Base-by-base conservation (phyloP, 2,329 filamentous ascomycete genomes). In the Pleurostoma richardsiae region DNA sequence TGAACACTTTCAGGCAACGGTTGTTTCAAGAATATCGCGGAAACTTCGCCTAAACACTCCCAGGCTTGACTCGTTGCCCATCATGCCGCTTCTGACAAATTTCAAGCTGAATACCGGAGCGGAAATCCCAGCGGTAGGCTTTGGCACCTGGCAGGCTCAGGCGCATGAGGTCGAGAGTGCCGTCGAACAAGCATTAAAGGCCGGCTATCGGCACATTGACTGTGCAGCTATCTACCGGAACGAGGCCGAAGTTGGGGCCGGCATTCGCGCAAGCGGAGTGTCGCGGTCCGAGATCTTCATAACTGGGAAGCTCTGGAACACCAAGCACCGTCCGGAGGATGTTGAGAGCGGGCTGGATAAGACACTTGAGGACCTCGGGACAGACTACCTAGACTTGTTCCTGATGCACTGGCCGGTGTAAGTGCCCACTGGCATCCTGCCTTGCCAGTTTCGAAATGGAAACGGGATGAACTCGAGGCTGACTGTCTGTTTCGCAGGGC, bases 151-250 rank as follows among this genome's bases (percentile, higher is more conserved):
- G 67, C 58, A 59, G 40, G 53, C 56, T 26, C 50, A 49, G 49
- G 67, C 60, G 42, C 61, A 70, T 47, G 69, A 76, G 50, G 73
- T 76, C 31, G 70, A 72, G 45, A 59, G 68, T 26, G 73, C 73
- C 19, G 73, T 79, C 6, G 63, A 68, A 19, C 60, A 64, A 36
- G 77, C 78, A 50, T 63, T 76, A 39, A 62, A 63, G 44, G 54
- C 57, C 29, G 71, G 71, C 29, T 74, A 58, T 48, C 57, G 65
- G 1, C 58, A 63, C 19, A 65, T 68, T 42, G 66, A 68, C 44
- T 63, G 59, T 5, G 58, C 56, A 5, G 48, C 49, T 2, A 49
- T 54, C 42, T 56, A 51, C 47, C 40, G 52, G 31, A 51, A 49
- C 10, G 51, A 54, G 39, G 42, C 43, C 5, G 41, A 48, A n/a